Percentiles rank a stretch among this genome's conserved stretches.
Conservation (phyloP, 208 protist species). For the Trypanosoma cruzi region DNA sequence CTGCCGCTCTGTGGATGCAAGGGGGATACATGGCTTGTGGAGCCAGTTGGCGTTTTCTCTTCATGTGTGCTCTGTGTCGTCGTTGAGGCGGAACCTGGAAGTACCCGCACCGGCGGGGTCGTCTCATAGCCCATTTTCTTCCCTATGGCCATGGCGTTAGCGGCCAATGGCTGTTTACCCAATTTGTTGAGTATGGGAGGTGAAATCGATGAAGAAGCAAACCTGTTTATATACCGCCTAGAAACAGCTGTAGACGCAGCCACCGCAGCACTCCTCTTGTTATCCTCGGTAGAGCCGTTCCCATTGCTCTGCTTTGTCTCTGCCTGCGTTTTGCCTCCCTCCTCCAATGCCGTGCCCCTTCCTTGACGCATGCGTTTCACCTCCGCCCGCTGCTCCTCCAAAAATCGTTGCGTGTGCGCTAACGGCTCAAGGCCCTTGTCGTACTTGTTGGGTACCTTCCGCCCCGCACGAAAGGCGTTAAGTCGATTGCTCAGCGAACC, state of each 20-base stretch:
- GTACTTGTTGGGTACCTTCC: constrained; percentile 15
- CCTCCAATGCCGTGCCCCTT: background rate
- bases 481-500: background rate
- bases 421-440: constrained; percentile 19
- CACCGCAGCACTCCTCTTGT: background rate
- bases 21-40: background rate
- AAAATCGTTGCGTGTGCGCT: constrained; percentile 20
- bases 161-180: background rate
- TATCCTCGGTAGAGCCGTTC: background rate
- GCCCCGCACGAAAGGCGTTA: background rate
- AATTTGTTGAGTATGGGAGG: background rate
- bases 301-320: background rate
- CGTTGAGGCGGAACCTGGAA: background rate
- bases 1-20: background rate
- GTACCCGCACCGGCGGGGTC: background rate
- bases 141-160: background rate
- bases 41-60: background rate
- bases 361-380: background rate
- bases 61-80: background rate
- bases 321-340: background rate
- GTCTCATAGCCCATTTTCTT: background rate
- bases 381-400: constrained; percentile 16
- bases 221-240: background rate
- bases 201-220: background rate
- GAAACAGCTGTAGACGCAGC: too few species aligned